A percentile compares a stretch with the other conserved stretches of the same genome.
phyloP scores from a whole-genome alignment of 768 basidiomycete genomes.

The Pleurotus pulmonarius region DNA sequence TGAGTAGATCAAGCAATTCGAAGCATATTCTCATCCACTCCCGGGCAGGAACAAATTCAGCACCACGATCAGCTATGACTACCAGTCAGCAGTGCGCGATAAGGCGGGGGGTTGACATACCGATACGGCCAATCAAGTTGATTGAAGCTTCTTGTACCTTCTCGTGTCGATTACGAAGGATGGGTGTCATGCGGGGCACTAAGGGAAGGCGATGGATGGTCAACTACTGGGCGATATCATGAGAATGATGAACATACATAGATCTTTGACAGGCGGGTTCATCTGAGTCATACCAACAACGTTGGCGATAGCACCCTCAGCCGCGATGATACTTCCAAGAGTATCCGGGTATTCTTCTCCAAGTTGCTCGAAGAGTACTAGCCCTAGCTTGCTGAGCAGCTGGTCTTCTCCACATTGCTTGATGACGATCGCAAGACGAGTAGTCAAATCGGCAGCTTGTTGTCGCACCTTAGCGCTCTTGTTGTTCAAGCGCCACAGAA shows the following conservation, averaged over 20 bases:
- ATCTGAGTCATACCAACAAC: slow-evolving; percentile 99
- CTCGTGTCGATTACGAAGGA: slow-evolving; percentile 96
- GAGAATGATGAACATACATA: slow-evolving; percentile 59
- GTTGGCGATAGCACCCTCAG: slow-evolving; percentile 97
- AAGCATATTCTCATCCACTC: slow-evolving; percentile 99
- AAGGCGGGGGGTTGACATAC: slow-evolving; percentile 29
- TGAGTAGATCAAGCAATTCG: slow-evolving; percentile 92
- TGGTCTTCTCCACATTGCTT: slow-evolving; percentile 98
- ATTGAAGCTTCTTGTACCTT: slow-evolving; percentile 99
- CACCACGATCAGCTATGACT: slow-evolving; percentile 85
- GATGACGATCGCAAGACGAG: slow-evolving; percentile 94
- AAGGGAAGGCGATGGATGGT: slow-evolving; percentile 7
- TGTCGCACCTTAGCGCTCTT: slow-evolving; percentile 99
- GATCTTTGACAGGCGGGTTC: slow-evolving; percentile 99
- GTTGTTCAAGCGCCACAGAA: slow-evolving; percentile 99
- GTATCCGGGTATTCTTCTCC: slow-evolving; percentile 99
- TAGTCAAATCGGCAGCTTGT: slow-evolving; percentile 97
- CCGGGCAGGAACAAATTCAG: slow-evolving; percentile 96
- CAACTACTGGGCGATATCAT: neutral
- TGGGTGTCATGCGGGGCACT: slow-evolving; percentile 99
- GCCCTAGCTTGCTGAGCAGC: slow-evolving; percentile 90
- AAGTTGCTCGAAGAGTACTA: slow-evolving; percentile 96
- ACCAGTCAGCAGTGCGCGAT: slow-evolving; percentile 14
- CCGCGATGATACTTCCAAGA: slow-evolving; percentile 97
- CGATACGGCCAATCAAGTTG: slow-evolving; percentile 97